Conservation (phyloP, 352 stramenopile genomes). For the Peronospora tabacina region DNA sequence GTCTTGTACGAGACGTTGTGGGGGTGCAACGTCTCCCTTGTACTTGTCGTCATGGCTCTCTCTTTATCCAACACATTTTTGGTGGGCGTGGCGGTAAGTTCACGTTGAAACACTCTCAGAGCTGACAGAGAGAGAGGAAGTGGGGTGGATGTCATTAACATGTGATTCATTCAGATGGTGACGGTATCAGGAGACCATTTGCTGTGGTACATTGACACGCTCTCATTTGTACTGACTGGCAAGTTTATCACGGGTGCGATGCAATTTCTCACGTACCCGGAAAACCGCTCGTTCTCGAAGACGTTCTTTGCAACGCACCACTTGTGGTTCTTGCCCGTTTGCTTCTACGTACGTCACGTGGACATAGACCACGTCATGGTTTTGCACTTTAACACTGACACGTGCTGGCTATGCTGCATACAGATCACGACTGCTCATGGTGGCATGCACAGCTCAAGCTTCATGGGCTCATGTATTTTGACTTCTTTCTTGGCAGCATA, state of each 20-base stretch:
- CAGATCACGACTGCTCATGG: constrained; percentile 58
- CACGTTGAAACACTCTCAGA: not conserved
- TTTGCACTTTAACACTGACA: not conserved
- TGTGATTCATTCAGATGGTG: constrained; percentile 47
- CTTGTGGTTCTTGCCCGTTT: constrained; percentile 78
- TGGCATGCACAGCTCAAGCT: constrained; percentile 72
- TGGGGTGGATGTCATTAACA: not conserved
- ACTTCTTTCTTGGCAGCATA: constrained; percentile 57
- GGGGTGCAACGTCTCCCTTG: constrained; percentile 73
- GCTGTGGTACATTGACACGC: constrained; percentile 87
- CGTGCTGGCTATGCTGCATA: not conserved
- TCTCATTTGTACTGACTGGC: constrained; percentile 57
- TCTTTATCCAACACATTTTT: constrained; percentile 79
- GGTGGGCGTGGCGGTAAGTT: constrained; percentile 51
- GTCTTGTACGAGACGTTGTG: constrained; percentile 72
- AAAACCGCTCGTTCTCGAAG: constrained; percentile 77
- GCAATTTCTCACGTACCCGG: constrained; percentile 85
- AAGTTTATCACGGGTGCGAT: constrained; percentile 87
- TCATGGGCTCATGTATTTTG: constrained; percentile 42
- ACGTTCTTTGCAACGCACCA: constrained; percentile 79
- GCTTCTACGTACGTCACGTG: constrained; percentile 46
- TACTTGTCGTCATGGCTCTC: constrained; percentile 55
- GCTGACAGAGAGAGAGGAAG: not conserved
- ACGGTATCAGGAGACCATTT: constrained; percentile 91
- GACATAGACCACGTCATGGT: not conserved